A percentile compares a stretch with the other conserved stretches of the same genome.
phyloP scores from a whole-genome alignment of 805 yeast species.

The Ogataea pignaliae region DNA sequence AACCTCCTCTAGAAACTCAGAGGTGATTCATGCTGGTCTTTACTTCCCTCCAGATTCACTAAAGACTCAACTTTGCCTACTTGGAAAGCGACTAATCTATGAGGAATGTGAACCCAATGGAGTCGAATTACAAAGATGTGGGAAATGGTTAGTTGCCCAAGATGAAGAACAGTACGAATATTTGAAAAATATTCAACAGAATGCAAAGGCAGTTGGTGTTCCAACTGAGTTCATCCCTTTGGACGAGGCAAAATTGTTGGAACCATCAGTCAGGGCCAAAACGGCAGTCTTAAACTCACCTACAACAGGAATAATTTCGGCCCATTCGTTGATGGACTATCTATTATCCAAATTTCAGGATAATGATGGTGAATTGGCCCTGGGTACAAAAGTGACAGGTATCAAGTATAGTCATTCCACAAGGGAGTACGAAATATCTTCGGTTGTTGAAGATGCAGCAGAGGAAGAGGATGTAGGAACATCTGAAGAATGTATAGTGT shows the following conservation, averaged over 20 bases:
- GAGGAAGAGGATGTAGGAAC: conserved; percentile 24
- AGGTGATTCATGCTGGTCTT: conserved; percentile 88
- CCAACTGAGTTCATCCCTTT: conserved; percentile 55
- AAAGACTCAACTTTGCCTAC: conserved; percentile 65
- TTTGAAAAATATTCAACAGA: conserved; percentile 47
- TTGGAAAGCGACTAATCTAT: conserved; percentile 70
- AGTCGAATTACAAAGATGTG: conserved; percentile 61
- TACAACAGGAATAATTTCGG: conserved; percentile 78
- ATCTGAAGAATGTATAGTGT: conserved; percentile 35
- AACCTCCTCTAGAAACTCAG: conserved; percentile 86
- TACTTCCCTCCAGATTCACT: conserved; percentile 71
- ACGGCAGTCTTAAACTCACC: conserved; percentile 68
- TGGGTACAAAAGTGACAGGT: conserved; percentile 53
- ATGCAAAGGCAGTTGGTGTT: conserved; percentile 48
- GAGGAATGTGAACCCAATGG: conserved; percentile 39
- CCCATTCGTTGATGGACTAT: conserved; percentile 70
- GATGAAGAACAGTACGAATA: conserved; percentile 56
- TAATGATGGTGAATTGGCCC: conserved; percentile 59
- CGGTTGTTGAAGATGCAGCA: conserved; percentile 26
- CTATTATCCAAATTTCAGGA: conserved; percentile 50
- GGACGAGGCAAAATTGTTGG: conserved; percentile 40
- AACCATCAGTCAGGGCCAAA: conserved; percentile 64
- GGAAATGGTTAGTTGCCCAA: conserved; percentile 88
- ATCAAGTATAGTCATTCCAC: conserved; percentile 26
- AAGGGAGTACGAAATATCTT: conserved; percentile 26